Base-by-base conservation (phyloP, 2,329 filamentous ascomycete species). In the Aspergillus piperis region DNA sequence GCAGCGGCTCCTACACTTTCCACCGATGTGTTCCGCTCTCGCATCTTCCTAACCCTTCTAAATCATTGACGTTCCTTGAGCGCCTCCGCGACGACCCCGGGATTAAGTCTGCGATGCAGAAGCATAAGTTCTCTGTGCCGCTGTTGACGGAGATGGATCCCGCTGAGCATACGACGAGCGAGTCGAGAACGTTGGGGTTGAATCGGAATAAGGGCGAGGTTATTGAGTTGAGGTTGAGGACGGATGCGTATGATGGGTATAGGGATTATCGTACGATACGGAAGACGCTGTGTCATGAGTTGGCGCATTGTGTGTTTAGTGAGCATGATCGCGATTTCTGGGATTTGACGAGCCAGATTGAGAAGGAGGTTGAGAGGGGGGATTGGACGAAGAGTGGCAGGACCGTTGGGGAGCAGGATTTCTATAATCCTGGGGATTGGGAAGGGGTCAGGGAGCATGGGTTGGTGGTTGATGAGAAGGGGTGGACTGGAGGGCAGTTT, bases 101-200 rank as follows among this genome's bases (percentile, higher is more conserved):
- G 7, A 94, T 99, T 77, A 88, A 88, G 64, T 82, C 88, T 0
- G 84, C 87, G 1, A 99, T 99, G 95, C 82, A 84, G 15, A 88
- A 88, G 68, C 93, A 96, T 79, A 85, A 88, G 64, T 97, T 96
- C 80, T 86, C 84, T 19, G 95, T 99, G 0, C 89, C 89, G 0
- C 77, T 98, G 3, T 82, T 99, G 25, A 97, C 93, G 0, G 95
- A 99, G 77, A 98, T 99, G 94, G 90, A 99, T 69, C 95, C 95
- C 0, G 83, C 88, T 0, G 84, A 88, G 66, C 87, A 97, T 75
- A 97, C 93, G 0, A 90, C 86, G 3, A 89, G 91, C 70, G 89
- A 95, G n/a, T 88, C 88, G 53, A 84, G 91, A 48, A 93, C 91
- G 1, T 78, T 98, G 0, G 95, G 95, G 0, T 75, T 98, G 42